Evolutionary conservation across 257 asterid genomes (phyloP).

Genomic region (Plantago ovata): DNA sequence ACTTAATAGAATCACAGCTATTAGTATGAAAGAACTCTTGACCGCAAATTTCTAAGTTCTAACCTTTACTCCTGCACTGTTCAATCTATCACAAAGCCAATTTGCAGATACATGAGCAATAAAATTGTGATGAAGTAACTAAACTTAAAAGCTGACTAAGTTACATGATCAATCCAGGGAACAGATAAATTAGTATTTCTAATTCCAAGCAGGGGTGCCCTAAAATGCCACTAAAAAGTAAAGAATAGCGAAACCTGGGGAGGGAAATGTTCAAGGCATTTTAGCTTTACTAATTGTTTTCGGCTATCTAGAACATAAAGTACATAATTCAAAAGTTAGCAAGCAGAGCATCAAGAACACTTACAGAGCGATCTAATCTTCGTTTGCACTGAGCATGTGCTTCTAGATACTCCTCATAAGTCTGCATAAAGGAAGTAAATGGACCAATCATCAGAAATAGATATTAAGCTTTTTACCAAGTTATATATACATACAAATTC

Average conservation of each 20-base stretch:
- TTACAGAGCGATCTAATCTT: constrained; percentile 52
- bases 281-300: constrained; percentile 2
- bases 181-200: neutral
- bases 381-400: constrained; percentile 59
- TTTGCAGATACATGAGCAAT: constrained; percentile 3
- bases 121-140: neutral
- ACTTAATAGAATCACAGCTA: too few species aligned
- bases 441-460: constrained; percentile 27
- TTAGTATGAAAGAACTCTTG: neutral
- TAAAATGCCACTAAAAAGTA: constrained; percentile 17
- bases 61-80: neutral
- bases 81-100: constrained; percentile 6
- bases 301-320: constrained; percentile 9
- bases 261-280: constrained; percentile 1
- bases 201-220: constrained; percentile 1
- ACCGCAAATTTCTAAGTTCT: constrained; percentile 13
- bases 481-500: neutral
- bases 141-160: neutral
- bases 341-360: constrained; percentile 30
- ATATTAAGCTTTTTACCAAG: neutral
- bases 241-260: constrained; percentile 11
- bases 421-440: constrained; percentile 46
- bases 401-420: constrained; percentile 92
- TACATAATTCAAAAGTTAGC: constrained; percentile 15
- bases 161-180: neutral